Conservation (phyloP, 257 asterid species). For the Nicotiana undulata region DNA sequence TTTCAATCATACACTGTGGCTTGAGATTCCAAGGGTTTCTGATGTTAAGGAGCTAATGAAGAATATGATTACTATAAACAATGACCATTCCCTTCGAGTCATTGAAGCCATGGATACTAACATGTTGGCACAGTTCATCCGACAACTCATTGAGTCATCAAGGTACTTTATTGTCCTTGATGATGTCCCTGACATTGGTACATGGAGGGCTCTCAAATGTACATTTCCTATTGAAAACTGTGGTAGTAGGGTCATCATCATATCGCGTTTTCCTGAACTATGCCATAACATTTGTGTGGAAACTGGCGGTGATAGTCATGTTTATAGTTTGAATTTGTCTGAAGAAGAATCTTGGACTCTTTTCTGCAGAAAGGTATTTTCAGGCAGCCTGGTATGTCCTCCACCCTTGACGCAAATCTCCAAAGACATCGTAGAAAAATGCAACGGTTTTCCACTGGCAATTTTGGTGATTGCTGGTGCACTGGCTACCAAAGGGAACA, state of each 20-base stretch:
- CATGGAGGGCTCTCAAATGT: conserved; percentile 11
- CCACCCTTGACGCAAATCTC: background rate
- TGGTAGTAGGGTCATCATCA: conserved; percentile 13
- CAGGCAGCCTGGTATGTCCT: background rate
- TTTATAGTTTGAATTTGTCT: conserved; percentile 7
- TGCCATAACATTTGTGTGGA: background rate
- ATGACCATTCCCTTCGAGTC: background rate
- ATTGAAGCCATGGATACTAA: background rate
- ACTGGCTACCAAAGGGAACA: conserved; percentile 11
- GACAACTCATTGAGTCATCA: background rate
- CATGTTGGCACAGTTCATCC: background rate
- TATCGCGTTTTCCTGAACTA: conserved; percentile 2
- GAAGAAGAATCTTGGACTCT: conserved; percentile 12
- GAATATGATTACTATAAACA: background rate
- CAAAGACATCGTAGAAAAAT: conserved; percentile 1
- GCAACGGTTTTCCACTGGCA: conserved; percentile 22
- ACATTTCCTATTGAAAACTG: conserved; percentile 11
- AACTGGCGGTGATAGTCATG: background rate
- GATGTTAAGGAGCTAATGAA: background rate
- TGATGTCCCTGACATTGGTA: conserved; percentile 11
- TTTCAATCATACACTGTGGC: conserved; percentile 11
- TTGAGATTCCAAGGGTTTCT: background rate
- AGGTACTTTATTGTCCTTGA: conserved; percentile 17
- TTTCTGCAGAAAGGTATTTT: conserved; percentile 9
- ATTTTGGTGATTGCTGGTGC: conserved; percentile 17